Evolutionary conservation across 176 grass and related monocot species (phyloP), one percentile per base, ranked within the genome.

Genomic region (bread wheat (Triticum aestivum)): DNA sequence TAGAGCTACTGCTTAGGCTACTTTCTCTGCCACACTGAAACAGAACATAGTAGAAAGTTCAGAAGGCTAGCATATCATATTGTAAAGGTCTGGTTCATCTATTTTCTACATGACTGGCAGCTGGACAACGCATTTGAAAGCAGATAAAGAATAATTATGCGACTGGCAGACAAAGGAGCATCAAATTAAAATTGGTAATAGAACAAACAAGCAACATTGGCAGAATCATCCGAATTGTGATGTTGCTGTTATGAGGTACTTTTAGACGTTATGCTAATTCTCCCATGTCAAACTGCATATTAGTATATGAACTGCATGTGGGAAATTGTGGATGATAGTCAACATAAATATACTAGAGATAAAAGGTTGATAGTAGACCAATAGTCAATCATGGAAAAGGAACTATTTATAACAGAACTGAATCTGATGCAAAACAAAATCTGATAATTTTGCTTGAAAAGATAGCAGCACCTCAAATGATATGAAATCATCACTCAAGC

Each of bases 21-120:
- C 94, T 96, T 34, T 94, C 94, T 90, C 94, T 94, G 24, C 92
- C 85, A 79, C 65, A 76, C 94, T 97, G 90, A 80, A 84, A 92
- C 26, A 68, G 70, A 54, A 37, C 14, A 81, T 54, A 87, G 8
- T 37, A 83, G 44, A 63, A 81, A 12, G 7, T 18, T 86, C 6
- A 91, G 64, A 86, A 54, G 51, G 51, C 51, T 41, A 20, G 65
- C 26, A 83, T 81, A 51, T 8, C 2, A 76, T 62, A 51, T 63
- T 84, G n/a, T 32, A 80, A 76, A 58, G 33, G 61, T 79, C 20
- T 62, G 26, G 32, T 75, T 75, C 69, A 84, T 83, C 34, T 74
- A 66, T 37, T 77, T 52, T 73, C 4, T 11, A 67, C 11, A 56
- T 13, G 35, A 67, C 23, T 44, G 63, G 15, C 61, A 35, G 11